Percentiles rank a stretch among this genome's conserved stretches.
phyloP scores from a whole-genome alignment of 495 filamentous ascomycete species.

The Penicillium arizonense region DNA sequence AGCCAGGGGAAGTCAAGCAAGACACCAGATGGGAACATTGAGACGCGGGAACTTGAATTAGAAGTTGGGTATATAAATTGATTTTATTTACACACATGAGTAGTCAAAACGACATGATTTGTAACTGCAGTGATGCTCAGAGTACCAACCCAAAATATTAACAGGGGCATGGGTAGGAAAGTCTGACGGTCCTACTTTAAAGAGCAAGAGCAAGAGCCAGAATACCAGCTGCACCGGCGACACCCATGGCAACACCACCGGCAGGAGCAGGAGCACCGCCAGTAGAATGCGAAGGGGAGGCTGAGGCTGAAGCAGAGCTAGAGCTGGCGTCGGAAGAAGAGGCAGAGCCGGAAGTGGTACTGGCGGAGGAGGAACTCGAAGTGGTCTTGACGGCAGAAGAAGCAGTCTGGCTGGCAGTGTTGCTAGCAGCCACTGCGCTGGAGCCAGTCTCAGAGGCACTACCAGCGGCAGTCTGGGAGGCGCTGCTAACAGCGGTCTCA shows the following conservation, averaged over 20 bases:
- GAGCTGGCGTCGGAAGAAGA: constrained; percentile 1
- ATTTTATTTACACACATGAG: too few species aligned
- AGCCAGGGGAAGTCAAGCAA: too few species aligned
- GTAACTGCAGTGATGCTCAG: too few species aligned
- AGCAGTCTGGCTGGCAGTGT: neutral
- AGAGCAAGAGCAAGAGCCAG: constrained; percentile 9
- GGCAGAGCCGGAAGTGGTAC: neutral
- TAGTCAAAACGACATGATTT: too few species aligned
- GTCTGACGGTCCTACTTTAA: neutral
- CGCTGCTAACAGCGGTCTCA: neutral
- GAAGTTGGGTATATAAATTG: too few species aligned
- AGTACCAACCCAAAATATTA: too few species aligned
- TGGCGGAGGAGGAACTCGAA: neutral
- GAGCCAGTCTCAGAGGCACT: neutral
- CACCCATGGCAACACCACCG: constrained; percentile 9
- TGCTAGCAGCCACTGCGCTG: neutral
- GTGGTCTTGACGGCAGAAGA: neutral
- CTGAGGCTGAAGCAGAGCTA: constrained; percentile 2
- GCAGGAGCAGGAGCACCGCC: constrained; percentile 21
- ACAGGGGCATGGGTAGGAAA: too few species aligned
- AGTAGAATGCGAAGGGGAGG: constrained; percentile 14
- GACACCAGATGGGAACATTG: too few species aligned
- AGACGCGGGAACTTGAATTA: too few species aligned
- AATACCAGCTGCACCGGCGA: constrained; percentile 14
- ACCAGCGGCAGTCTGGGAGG: neutral